These are phyloP conservation scores for Pestalotiopsis sp. DNA, from an alignment of 2,329 filamentous ascomycete species.

Conservation along the genomic window DNA sequence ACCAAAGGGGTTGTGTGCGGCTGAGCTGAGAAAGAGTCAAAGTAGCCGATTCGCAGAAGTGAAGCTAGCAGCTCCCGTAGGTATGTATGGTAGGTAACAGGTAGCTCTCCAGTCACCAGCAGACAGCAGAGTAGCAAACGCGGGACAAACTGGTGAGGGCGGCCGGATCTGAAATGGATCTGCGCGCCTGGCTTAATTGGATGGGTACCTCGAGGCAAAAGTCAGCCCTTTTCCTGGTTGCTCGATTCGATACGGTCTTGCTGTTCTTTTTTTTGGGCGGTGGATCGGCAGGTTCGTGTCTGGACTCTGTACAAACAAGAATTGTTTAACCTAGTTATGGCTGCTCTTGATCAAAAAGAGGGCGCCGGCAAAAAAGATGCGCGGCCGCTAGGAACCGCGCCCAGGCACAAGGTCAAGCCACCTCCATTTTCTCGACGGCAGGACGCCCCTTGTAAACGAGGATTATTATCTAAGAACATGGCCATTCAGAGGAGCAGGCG, in stretches of 20 bases:
- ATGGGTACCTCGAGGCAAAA: not conserved
- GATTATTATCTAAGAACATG: not conserved
- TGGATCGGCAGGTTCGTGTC: not conserved
- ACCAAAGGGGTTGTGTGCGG: not conserved
- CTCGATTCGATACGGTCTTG: not conserved
- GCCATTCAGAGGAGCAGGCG: not conserved
- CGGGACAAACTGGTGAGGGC: not conserved
- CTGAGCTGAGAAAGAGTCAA: not conserved
- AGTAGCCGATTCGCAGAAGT: not conserved
- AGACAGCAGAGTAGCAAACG: not conserved
- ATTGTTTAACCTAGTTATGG: no score
- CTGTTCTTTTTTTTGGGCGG: not conserved
- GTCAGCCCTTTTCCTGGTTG: not conserved
- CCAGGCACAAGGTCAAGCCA: not conserved
- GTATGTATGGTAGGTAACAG: not conserved
- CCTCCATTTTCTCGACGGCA: not conserved
- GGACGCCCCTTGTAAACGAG: not conserved
- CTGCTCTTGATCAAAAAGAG: no score
- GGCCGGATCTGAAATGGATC: not conserved
- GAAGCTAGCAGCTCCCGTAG: not conserved
- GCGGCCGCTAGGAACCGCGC: not conserved
- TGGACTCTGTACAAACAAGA: no score
- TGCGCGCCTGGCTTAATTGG: not conserved
- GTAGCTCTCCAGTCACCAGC: not conserved
- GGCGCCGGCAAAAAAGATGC: not conserved